These are phyloP conservation scores for Lecanicillium sp. DNA, from an alignment of 2,329 filamentous ascomycete species.

Conservation along the genomic window DNA sequence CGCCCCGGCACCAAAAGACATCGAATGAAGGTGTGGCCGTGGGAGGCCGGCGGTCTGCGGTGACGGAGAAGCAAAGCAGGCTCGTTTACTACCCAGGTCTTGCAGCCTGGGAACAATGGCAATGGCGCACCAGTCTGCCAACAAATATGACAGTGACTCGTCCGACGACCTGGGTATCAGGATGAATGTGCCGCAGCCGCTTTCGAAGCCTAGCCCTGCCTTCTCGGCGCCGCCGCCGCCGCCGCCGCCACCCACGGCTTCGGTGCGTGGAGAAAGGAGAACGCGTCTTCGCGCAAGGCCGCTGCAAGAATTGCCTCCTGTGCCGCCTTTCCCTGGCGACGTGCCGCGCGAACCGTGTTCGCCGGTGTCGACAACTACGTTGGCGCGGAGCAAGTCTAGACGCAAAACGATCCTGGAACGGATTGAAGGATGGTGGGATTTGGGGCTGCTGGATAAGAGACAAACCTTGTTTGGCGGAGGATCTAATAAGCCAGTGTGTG, in stretches of 20 bases:
- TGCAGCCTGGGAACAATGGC: conserved; percentile 30
- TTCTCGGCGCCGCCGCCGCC: conserved; percentile 17
- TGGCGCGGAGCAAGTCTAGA: conserved; percentile 20
- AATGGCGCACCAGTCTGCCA: conserved; percentile 21
- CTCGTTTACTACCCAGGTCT: conserved; percentile 9
- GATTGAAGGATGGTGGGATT: conserved; percentile 48
- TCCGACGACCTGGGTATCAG: conserved; percentile 20
- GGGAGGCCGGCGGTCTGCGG: conserved; percentile 20
- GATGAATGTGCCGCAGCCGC: conserved; percentile 12
- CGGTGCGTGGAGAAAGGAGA: conserved; percentile 12
- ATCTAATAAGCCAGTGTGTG: conserved; percentile 9
- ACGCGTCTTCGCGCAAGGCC: conserved; percentile 14
- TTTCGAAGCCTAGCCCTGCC: conserved; percentile 3
- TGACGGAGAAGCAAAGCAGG: conserved; percentile 2
- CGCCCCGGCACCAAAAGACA: conserved; percentile 33
- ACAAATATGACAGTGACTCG: conserved; percentile 21
- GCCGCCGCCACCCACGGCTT: conserved; percentile 28
- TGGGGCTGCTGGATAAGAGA: conserved; percentile 39
- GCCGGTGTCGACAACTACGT: conserved; percentile 6
- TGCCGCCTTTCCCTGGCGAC: conserved; percentile 15
- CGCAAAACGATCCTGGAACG: conserved; percentile 39
- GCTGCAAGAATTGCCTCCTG: conserved; percentile 20
- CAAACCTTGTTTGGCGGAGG: conserved; percentile 23
- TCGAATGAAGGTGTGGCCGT: conserved; percentile 43
- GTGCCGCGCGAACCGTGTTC: conserved; percentile 1